Evolutionary conservation across 352 stramenopile genomes (phyloP), one percentile per base, ranked within the genome.

Genomic region (Pilasporangium apinafurcum): DNA sequence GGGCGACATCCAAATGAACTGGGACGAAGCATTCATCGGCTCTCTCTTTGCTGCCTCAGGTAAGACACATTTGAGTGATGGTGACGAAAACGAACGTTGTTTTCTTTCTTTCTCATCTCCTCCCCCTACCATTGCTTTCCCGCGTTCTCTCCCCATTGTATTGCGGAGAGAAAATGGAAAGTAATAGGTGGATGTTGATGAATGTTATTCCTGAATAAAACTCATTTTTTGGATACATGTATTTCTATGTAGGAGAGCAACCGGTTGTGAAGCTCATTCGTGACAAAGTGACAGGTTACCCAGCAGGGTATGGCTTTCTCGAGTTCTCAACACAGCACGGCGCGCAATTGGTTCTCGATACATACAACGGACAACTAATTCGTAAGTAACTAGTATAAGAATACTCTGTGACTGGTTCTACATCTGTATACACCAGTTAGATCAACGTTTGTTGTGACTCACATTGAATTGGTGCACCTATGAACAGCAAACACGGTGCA

Each of bases 251-350:
- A 92, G 78, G 35, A 14, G 84, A 92, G 47, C 71, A 91, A 55
- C 88, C 74, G 6, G 80, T 80, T 38, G 63, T 96, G 31, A 96
- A 96, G 64, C 55, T 96, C 27, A 96, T 96, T 40, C 83, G 85
- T 27, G 86, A 96, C 55, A 94, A 92, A 47, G 64, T 85, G 31
- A 95, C 86, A 54, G 85, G 85, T 3, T 89, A 92, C 31, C 75
- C 84, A 5, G 68, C 83, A 6, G 88, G 88, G 6, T 97, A 97
- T 62, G 84, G 87, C 9, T 97, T 97, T 54, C 59, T 97, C 9
- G 87, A 97, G 57, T 97, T 97, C 53, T 59, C 69, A 36, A 81
- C 78, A 16, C 71, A 88, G 48, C 71, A 56, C 17, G 85, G 83
- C 38, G 88, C 88, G 31, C 75, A 95, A 50, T 59, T 75, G 44